phyloP scores from a whole-genome alignment of 1,139 yeast species.

The Scheffersomyces cryptocercus region DNA sequence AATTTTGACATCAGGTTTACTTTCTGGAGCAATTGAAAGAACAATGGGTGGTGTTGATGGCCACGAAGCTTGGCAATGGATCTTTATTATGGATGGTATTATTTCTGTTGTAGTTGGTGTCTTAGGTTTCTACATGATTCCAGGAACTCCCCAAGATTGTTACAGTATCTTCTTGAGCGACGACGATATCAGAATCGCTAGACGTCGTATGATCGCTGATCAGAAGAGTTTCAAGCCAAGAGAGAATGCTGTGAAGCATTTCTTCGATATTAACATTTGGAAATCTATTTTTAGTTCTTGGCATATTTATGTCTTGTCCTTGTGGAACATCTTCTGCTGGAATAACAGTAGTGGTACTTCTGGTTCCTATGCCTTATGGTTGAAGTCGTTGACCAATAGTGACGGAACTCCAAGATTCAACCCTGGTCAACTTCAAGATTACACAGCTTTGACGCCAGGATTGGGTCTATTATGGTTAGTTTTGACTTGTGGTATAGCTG shows the following conservation, averaged over 20 bases:
- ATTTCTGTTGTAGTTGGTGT: slow-evolving; percentile 61
- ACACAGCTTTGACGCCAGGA: slow-evolving; percentile 50
- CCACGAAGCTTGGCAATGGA: slow-evolving; percentile 70
- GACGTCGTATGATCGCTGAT: slow-evolving; percentile 51
- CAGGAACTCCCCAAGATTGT: slow-evolving; percentile 66
- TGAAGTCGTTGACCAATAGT: slow-evolving; percentile 28
- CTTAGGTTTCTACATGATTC: slow-evolving; percentile 59
- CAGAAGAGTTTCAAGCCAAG: slow-evolving; percentile 31
- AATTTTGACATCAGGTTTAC: slow-evolving; percentile 58
- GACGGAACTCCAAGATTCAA: slow-evolving; percentile 25
- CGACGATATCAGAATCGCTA: slow-evolving; percentile 62
- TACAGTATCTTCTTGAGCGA: slow-evolving; percentile 55
- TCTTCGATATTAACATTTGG: slow-evolving; percentile 24
- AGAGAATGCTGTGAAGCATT: slow-evolving; percentile 22
- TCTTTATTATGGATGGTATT: slow-evolving; percentile 65
- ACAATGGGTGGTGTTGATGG: slow-evolving; percentile 49
- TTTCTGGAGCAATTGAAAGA: slow-evolving; percentile 57
- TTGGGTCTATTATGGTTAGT: slow-evolving; percentile 51
- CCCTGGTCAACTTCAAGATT: slow-evolving; percentile 35
- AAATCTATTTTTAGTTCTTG: slow-evolving; percentile 22
- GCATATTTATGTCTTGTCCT: slow-evolving; percentile 25
- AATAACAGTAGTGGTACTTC: slow-evolving; percentile 43
- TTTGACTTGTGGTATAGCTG: slow-evolving; percentile 43
- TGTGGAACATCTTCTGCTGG: slow-evolving; percentile 25
- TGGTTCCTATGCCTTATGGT: slow-evolving; percentile 45